Evolutionary conservation across 257 asterid genomes (phyloP), one percentile per base, ranked within the genome.

Genomic region (Fraxinus anomala): DNA sequence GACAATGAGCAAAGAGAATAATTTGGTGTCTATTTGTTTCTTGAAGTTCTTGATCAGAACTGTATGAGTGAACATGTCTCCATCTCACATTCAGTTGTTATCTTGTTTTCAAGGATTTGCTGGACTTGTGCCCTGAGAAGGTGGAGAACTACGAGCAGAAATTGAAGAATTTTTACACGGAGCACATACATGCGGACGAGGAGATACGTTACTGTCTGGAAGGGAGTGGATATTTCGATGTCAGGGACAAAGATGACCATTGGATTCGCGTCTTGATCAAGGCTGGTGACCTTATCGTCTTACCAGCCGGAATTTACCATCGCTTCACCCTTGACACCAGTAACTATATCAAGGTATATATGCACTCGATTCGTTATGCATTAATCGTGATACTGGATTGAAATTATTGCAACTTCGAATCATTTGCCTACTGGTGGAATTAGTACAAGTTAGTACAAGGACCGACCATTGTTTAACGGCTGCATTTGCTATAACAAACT

Each of bases 221-320:
- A 72, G 97, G 97, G 75, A 82, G 92, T 67, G 98, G 95, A 30
- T 93, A 91, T 78, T 93, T 91, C 17, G 98, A 93, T 72, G 92
- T 91, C 16, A 75, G 97, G 81, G 91, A 85, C 84, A 89, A 86
- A 85, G 82, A 85, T 72, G 97, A 91, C 36, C 88, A 85, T 72
- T 93, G 98, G 98, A 88, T 91, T 73, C 93, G 97, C n/a, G 85
- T 91, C 84, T 80, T 82, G 87, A 88, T 93, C 83, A 91, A 90
- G 80, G 80, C 90, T 0, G 98, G 96, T 4, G 98, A 91, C 82
- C 90, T 91, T 16, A 93, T 93, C 9, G 88, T 93, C 65, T 82
- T 93, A 73, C 98, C 98, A 5, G 91, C 94, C 1, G 98, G 98
- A 82, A 93, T 93, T 82, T 93, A 93, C 91, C 98, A 93, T 51